Conservation (phyloP, 129 eudicot species). For the Pittosporum tobira region DNA sequence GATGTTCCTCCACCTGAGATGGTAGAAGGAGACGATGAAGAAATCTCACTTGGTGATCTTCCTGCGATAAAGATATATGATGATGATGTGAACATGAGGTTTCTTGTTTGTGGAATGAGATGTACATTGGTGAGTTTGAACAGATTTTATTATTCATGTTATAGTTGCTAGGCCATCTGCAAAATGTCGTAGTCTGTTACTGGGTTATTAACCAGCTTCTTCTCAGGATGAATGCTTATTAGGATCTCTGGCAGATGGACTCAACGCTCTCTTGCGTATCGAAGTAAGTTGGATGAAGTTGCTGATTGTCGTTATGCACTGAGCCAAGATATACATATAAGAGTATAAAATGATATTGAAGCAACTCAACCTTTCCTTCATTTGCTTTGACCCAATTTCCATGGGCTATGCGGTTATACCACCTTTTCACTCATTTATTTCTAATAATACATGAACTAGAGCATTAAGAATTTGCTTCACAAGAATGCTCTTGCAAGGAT, state of each 20-base stretch:
- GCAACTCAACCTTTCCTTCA: too few species aligned
- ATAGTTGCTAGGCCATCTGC: slow-evolving; percentile 2
- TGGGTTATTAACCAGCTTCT: slow-evolving; percentile 13
- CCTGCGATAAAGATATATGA: slow-evolving; percentile 90
- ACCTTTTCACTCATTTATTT: not conserved
- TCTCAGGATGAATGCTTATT: slow-evolving; percentile 65
- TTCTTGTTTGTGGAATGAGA: slow-evolving; percentile 76
- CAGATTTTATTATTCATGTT: not conserved
- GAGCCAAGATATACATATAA: too few species aligned
- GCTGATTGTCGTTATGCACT: not conserved
- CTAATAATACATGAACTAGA: slow-evolving; percentile 3
- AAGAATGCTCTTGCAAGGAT: not conserved
- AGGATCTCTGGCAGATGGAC: slow-evolving; percentile 83
- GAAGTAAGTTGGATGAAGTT: slow-evolving; percentile 59
- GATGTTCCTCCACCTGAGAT: slow-evolving; percentile 56
- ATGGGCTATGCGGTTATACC: too few species aligned
- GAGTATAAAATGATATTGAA: too few species aligned
- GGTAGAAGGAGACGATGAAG: slow-evolving; percentile 67
- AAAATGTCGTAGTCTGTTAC: slow-evolving; percentile 11
- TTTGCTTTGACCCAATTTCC: too few species aligned
- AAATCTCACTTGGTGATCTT: slow-evolving; percentile 53
- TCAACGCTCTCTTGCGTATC: slow-evolving; percentile 75
- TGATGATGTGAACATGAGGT: slow-evolving; percentile 63
- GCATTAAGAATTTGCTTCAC: not conserved
- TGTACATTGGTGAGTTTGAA: slow-evolving; percentile 41